Conservation (phyloP, 2,329 filamentous ascomycete species). For the Lasiodiplodia sp. region DNA sequence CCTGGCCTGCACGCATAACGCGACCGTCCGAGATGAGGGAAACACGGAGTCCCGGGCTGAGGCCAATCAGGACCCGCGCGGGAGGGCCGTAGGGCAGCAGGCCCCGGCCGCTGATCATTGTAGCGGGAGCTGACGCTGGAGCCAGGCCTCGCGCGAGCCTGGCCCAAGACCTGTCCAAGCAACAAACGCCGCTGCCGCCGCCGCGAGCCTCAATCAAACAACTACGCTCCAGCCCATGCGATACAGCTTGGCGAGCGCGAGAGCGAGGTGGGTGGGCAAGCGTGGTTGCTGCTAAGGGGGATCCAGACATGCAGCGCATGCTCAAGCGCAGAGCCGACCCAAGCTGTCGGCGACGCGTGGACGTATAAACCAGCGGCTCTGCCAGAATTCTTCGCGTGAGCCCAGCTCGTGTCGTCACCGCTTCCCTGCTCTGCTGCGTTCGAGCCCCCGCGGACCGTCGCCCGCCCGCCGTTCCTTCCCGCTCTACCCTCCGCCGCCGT, state of each 20-base stretch:
- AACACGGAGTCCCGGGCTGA: constrained; percentile 23
- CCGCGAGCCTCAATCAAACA: constrained; percentile 20
- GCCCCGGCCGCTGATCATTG: constrained; percentile 5
- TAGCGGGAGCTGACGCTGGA: constrained; percentile 8
- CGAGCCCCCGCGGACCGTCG: constrained; percentile 8
- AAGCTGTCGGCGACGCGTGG: constrained; percentile 8
- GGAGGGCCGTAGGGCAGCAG: background rate
- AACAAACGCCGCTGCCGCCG: background rate
- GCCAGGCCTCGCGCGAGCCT: constrained; percentile 14
- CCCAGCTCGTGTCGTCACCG: background rate
- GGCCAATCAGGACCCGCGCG: constrained; percentile 1
- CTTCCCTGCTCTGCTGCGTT: background rate
- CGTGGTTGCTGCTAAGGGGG: constrained; percentile 2
- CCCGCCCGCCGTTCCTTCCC: background rate
- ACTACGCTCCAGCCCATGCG: background rate
- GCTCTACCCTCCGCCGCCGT: background rate
- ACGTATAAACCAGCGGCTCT: constrained; percentile 23
- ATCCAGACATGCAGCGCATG: constrained; percentile 24
- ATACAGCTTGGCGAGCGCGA: background rate
- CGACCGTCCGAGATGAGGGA: constrained; percentile 5
- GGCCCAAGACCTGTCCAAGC: constrained; percentile 18
- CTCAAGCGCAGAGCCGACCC: constrained; percentile 25
- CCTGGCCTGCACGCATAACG: constrained; percentile 4
- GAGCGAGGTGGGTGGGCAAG: background rate
- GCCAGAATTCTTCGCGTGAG: background rate